A percentile compares a stretch with the other conserved stretches of the same genome.
phyloP scores from a whole-genome alignment of 305 asterid genomes.

The Salvia sclarea region DNA sequence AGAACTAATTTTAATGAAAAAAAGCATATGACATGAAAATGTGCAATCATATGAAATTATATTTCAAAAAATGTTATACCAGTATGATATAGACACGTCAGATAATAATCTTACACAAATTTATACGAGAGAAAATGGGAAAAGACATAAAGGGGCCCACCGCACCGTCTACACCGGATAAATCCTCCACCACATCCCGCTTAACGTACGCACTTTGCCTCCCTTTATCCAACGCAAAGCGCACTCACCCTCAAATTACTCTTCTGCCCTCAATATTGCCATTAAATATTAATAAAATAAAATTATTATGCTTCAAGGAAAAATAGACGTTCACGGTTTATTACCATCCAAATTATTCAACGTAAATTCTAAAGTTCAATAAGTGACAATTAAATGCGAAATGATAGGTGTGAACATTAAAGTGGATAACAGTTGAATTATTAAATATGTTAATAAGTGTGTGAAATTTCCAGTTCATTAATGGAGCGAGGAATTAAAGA shows the following conservation, averaged over 20 bases:
- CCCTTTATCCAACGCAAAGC: slow-evolving; percentile 31
- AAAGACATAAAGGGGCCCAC: slow-evolving; percentile 19
- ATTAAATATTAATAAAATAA: background rate
- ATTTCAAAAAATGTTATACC: too few relatives aligned
- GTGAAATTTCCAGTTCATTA: background rate
- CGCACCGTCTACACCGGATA: slow-evolving; percentile 43
- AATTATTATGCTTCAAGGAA: too few relatives aligned
- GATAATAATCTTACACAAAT: too few relatives aligned
- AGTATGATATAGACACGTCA: too few relatives aligned
- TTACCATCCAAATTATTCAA: too few relatives aligned
- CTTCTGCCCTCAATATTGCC: slow-evolving; percentile 13
- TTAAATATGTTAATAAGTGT: background rate
- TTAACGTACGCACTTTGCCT: slow-evolving; percentile 38
- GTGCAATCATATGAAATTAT: too few relatives aligned
- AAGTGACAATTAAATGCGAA: too few relatives aligned
- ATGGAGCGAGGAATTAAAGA: too few relatives aligned
- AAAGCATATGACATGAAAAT: too few relatives aligned
- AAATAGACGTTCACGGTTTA: too few relatives aligned
- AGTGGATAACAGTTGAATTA: background rate
- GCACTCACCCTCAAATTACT: slow-evolving; percentile 22
- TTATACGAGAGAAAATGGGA: background rate
- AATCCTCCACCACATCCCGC: slow-evolving; percentile 39
- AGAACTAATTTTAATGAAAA: too few relatives aligned
- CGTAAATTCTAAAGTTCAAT: background rate
- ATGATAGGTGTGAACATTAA: background rate